Evolutionary conservation across 2,329 filamentous ascomycete species (phyloP), one percentile per base, ranked within the genome.

Genomic region (Cercospora sesami): DNA sequence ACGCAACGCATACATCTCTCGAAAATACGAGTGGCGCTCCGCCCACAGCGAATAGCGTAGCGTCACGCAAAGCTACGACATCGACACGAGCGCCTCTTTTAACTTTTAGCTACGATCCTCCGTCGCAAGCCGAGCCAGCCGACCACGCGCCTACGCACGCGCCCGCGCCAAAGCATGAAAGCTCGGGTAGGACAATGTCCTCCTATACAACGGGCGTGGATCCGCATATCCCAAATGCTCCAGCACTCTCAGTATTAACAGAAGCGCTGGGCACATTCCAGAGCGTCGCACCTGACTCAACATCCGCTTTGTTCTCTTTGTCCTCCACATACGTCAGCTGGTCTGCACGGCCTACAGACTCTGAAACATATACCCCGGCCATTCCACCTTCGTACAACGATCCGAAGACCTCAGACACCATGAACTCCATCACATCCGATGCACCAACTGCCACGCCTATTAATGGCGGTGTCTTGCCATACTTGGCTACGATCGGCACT

Each of bases 241-340:
- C 68, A 16, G 68, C 68, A 9, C 59, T 69, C 14, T 69, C 68
- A 2, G 48, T 69, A 9, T 45, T 69, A 10, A 67, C 62, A 12
- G 58, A 64, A 63, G 68, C 68, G 23, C 28, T 69, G 21, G 60
- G 61, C 2, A 69, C 68, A 14, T 69, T 63, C 51, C 10, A 12
- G 21, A 59, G 26, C 33, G 26, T 42, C 59, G 51, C 21, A 7
- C 42, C 48, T 21, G 31, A 39, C 18, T 12, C 45, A 23, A 36
- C 48, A 23, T 12, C 39, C 48, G n/a, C 62, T 58, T 64, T 64
- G 62, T 64, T 33, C 39, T 64, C 62, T 64, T 57, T 58, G 48
- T 64, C 62, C 26, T 51, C 18, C 18, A 14, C 62, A 26, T 23
- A 64, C 31, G 62, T 64, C 62, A 64, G 62, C 48, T 23, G 62